Base-by-base conservation (phyloP, 257 asterid species). In the Scutellaria minor region DNA sequence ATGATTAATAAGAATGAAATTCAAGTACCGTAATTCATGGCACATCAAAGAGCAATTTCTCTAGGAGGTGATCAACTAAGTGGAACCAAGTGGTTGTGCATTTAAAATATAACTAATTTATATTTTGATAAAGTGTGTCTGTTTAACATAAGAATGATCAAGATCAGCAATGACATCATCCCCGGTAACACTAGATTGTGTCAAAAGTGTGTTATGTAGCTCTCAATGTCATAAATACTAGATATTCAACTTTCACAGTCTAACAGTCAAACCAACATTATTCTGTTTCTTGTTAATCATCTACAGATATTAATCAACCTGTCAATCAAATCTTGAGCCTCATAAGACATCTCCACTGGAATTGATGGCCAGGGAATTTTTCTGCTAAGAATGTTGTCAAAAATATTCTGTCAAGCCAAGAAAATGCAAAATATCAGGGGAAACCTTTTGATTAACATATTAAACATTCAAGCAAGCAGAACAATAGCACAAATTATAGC, bases 291-390 rank as follows among this genome's bases (percentile, higher is more conserved):
- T 35, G 47, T 44, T 41, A 24, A 52, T 55, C 47, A 57, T 74
- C 63, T 53, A 66, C 57, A 72, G 41, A 70, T 37, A 58, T 71
- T 52, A 56, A 71, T 81, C 72, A 74, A 92, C 98, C 98, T 90
- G 83, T 90, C 92, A 75, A 92, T 92, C 80, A 90, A 78, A 86
- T 92, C 94, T 84, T 86, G 88, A 68, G 90, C 91, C 70, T 87
- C 98, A 66, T 59, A 73, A 59, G 97, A 88, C 94, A 92, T 90
- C 73, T 88, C 89, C 42, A 62, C 68, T 7, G 98, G 97, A 84
- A 90, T 83, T 66, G 90, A 85, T 63, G 98, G 98, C 98, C 97
- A 90, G 71, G 96, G 98, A 56, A 92, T 81, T 78, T 85, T 85
- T 83, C 91, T 83, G 85, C 89, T 92, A 42, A 90, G 97, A 70